A percentile compares a stretch with the other conserved stretches of the same genome.
phyloP scores from a whole-genome alignment of 202 grass and related monocot species.

The Hordeum pubiflorum region DNA sequence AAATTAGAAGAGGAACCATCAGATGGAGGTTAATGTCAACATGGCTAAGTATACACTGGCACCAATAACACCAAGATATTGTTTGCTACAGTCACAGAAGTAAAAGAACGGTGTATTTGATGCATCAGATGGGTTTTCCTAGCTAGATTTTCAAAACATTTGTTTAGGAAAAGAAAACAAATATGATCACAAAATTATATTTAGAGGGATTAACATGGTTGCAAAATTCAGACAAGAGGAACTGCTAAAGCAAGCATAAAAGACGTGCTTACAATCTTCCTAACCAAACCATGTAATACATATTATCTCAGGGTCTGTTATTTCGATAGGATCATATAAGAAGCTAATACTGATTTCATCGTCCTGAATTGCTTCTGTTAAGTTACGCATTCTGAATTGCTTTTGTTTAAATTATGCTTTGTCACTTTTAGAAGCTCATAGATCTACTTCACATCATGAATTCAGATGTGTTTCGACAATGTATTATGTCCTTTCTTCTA shows the following conservation, averaged over 20 bases:
- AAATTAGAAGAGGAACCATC: constrained; percentile 26
- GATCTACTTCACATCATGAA: neutral
- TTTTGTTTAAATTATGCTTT: neutral
- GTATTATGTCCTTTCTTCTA: neutral
- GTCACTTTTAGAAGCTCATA: neutral
- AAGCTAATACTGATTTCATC: neutral
- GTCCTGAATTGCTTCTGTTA: no score
- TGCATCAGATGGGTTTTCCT: neutral
- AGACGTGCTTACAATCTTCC: no score
- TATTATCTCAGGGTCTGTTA: neutral
- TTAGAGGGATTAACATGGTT: neutral
- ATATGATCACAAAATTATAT: neutral
- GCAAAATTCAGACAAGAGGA: neutral
- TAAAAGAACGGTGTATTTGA: neutral
- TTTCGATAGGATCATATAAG: neutral
- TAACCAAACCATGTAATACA: neutral
- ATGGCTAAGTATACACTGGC: neutral
- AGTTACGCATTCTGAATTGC: neutral
- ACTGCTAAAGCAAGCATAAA: neutral
- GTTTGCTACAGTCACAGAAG: neutral
- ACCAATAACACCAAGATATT: neutral
- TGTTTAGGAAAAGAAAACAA: neutral
- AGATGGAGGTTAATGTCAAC: constrained; percentile 8
- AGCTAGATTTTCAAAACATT: neutral
- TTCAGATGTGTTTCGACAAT: neutral